These are phyloP conservation scores for Podila minutissima DNA, from an alignment of 192 early-diverging fungal species.

Conservation along the genomic window DNA sequence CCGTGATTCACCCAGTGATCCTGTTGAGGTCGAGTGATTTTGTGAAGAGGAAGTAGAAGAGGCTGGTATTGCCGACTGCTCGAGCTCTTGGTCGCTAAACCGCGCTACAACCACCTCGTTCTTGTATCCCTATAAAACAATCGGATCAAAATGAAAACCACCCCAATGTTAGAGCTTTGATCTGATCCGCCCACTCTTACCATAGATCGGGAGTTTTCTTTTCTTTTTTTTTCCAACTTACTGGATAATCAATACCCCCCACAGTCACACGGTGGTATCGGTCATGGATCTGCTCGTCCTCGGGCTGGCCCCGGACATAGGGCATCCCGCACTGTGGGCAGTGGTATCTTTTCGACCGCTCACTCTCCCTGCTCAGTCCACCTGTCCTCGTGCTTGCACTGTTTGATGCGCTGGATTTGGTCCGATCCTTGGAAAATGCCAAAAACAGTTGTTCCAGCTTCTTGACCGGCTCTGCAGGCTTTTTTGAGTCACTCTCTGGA, in stretches of 20 bases:
- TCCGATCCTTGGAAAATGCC: conserved; percentile 26
- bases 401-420: conserved; percentile 8
- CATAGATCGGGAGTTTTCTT: neutral
- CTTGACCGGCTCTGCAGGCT: conserved; percentile 12
- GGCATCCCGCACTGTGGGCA: conserved; percentile 59
- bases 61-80: neutral
- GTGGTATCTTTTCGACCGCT: conserved; percentile 31
- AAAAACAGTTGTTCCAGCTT: conserved; percentile 43
- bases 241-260: conserved; percentile 54
- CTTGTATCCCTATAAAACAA: conserved; percentile 41
- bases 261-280: conserved; percentile 49
- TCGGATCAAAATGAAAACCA: neutral
- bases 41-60: neutral
- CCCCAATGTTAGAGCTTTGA: no score
- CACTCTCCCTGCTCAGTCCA: conserved; percentile 41
- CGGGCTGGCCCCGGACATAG: conserved; percentile 48
- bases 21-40: neutral
- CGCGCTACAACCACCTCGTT: conserved; percentile 49
- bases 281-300: conserved; percentile 55
- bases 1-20: conserved; percentile 8
- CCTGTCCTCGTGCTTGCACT: neutral
- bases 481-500: neutral
- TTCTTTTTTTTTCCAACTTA: neutral
- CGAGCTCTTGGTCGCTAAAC: conserved; percentile 15
- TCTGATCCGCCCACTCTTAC: neutral